A percentile compares a stretch with the other conserved stretches of the same genome.
These are phyloP conservation scores for Pythium myriotylum DNA, from an alignment of 352 stramenopile genomes.

Conservation along the genomic window DNA sequence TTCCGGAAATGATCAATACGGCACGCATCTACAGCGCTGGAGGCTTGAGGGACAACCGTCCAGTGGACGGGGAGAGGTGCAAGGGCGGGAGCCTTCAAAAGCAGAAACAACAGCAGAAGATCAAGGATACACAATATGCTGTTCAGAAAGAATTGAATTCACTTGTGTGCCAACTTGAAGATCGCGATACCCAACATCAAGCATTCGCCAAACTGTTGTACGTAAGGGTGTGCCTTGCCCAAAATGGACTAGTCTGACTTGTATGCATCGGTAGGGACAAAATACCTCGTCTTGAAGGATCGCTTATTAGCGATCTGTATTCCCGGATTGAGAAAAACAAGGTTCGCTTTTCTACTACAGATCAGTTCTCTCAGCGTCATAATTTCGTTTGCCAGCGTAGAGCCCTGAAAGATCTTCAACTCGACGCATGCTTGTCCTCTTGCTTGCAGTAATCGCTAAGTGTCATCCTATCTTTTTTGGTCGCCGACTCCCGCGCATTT, in stretches of 20 bases:
- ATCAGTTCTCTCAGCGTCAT: neutral
- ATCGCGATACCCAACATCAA: constrained; percentile 69
- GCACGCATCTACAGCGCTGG: constrained; percentile 7
- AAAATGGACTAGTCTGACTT: neutral
- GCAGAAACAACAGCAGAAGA: constrained; percentile 40
- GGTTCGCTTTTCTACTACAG: constrained; percentile 21
- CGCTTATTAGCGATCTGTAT: constrained; percentile 47
- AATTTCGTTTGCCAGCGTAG: constrained; percentile 2
- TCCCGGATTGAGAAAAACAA: constrained; percentile 64
- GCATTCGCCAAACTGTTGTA: constrained; percentile 56
- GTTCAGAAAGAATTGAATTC: constrained; percentile 45
- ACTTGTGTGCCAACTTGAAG: constrained; percentile 59
- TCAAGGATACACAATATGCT: constrained; percentile 38
- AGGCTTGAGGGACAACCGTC: no score
- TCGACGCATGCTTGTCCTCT: constrained; percentile 58
- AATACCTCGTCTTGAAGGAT: constrained; percentile 37
- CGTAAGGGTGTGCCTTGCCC: neutral
- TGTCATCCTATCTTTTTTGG: constrained; percentile 37
- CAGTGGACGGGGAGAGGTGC: neutral
- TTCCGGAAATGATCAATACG: constrained; percentile 18
- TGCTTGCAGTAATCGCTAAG: constrained; percentile 56
- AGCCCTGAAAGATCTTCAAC: constrained; percentile 54
- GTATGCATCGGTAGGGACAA: constrained; percentile 31
- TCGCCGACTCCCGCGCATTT: constrained; percentile 46
- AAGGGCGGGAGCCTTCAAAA: constrained; percentile 25